These are phyloP conservation scores for Nosema muscidifuracis DNA, from an alignment of 371 early-diverging fungal species.

Conservation along the genomic window DNA sequence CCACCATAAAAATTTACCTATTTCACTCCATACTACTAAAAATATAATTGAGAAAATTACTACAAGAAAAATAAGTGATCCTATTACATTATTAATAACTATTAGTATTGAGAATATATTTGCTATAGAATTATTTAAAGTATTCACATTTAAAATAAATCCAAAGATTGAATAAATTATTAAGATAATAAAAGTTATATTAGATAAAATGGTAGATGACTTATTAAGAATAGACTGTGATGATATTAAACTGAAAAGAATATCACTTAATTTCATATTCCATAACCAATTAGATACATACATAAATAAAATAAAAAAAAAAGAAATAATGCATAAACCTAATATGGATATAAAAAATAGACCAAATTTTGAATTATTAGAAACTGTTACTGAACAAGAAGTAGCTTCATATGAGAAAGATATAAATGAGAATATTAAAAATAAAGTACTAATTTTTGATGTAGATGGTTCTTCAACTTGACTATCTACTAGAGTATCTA, in stretches of 20 bases:
- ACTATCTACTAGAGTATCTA: background rate
- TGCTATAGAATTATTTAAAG: background rate
- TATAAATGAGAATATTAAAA: background rate
- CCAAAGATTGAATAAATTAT: background rate
- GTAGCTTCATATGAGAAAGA: background rate
- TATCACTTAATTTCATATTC: background rate
- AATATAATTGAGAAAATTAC: background rate
- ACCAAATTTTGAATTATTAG: no score
- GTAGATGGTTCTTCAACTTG: background rate
- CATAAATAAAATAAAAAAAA: background rate
- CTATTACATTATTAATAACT: background rate
- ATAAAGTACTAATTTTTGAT: background rate
- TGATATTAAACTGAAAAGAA: background rate
- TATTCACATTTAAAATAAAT: background rate
- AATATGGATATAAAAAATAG: background rate
- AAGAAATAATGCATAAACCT: background rate
- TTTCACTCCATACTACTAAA: background rate
- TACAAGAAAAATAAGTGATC: background rate
- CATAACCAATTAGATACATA: background rate
- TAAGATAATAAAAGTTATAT: background rate
- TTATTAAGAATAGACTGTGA: background rate
- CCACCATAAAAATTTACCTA: slow-evolving; percentile 6
- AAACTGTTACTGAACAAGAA: background rate
- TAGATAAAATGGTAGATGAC: no score
- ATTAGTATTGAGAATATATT: background rate